A percentile compares a stretch with the other conserved stretches of the same genome.
Conservation (phyloP, 2,329 filamentous ascomycete genomes). For the Botryotinia narcissicola region DNA sequence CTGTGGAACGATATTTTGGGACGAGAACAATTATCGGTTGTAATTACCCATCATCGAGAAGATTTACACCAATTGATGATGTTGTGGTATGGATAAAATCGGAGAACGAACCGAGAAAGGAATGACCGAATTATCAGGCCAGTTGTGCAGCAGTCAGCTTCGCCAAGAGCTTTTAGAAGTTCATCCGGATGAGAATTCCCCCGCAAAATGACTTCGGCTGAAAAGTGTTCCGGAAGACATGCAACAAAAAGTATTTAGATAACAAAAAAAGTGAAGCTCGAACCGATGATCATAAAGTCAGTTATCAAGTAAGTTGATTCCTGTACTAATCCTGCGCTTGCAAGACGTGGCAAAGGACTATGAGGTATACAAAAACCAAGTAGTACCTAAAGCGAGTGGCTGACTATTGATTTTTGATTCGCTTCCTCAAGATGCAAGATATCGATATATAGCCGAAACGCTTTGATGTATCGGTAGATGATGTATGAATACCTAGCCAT, state of each 20-base stretch:
- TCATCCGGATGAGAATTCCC: slow-evolving; percentile 17
- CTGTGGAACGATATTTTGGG: background rate
- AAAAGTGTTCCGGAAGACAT: slow-evolving; percentile 21
- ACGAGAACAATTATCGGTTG: background rate
- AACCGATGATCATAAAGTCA: background rate
- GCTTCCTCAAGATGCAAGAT: background rate
- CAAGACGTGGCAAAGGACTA: background rate
- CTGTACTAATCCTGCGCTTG: background rate
- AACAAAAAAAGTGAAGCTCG: background rate
- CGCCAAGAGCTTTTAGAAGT: slow-evolving; percentile 12
- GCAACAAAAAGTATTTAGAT: slow-evolving; percentile 6
- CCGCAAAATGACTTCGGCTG: slow-evolving; percentile 15
- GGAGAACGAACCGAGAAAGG: background rate
- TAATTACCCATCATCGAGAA: background rate
- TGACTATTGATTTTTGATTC: background rate
- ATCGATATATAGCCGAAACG: background rate
- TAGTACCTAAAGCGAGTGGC: background rate
- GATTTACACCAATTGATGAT: background rate
- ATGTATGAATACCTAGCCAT: background rate
- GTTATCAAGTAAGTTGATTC: background rate
- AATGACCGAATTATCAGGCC: slow-evolving; percentile 1
- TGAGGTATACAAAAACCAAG: background rate
- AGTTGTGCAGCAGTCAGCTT: slow-evolving; percentile 12
- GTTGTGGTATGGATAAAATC: background rate
- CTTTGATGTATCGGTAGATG: background rate